phyloP scores from a whole-genome alignment of 2,329 filamentous ascomycete genomes.

The Paecilomyces fulvus region DNA sequence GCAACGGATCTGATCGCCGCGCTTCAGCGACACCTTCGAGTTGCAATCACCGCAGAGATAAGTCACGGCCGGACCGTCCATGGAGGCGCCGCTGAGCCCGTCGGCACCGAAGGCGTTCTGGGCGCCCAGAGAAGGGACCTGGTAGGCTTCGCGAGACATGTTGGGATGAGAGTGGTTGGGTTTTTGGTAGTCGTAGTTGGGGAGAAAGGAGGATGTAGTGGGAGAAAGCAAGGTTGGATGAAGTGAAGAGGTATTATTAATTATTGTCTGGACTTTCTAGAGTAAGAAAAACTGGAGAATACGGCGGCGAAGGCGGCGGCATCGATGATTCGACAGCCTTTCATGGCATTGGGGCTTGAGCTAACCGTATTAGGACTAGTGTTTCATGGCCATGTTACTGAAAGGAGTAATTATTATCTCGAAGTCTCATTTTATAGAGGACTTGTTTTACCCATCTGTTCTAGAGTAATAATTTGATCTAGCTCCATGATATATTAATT shows the following conservation, averaged over 20 bases:
- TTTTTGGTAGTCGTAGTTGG: not conserved
- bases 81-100: slow-evolving; percentile 33
- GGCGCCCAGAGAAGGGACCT: slow-evolving; percentile 53
- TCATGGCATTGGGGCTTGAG: not conserved
- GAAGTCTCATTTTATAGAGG: too few species aligned
- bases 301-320: not conserved
- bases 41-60: slow-evolving; percentile 83
- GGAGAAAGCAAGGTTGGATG: not conserved
- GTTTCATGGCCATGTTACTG: not conserved
- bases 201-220: not conserved
- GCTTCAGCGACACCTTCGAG: slow-evolving; percentile 63
- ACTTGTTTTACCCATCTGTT: too few species aligned
- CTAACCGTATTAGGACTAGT: slow-evolving; percentile 3
- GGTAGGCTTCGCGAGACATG: slow-evolving; percentile 71
- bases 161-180: not conserved
- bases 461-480: too few species aligned
- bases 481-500: too few species aligned
- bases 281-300: not conserved
- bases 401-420: not conserved
- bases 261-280: not conserved
- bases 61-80: slow-evolving; percentile 51
- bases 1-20: slow-evolving; percentile 75
- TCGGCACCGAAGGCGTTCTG: slow-evolving; percentile 34
- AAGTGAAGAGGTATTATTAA: not conserved
- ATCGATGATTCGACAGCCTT: not conserved